These are phyloP conservation scores for Stemphylium vesicarium DNA, from an alignment of 2,329 filamentous ascomycete genomes.

Conservation along the genomic window DNA sequence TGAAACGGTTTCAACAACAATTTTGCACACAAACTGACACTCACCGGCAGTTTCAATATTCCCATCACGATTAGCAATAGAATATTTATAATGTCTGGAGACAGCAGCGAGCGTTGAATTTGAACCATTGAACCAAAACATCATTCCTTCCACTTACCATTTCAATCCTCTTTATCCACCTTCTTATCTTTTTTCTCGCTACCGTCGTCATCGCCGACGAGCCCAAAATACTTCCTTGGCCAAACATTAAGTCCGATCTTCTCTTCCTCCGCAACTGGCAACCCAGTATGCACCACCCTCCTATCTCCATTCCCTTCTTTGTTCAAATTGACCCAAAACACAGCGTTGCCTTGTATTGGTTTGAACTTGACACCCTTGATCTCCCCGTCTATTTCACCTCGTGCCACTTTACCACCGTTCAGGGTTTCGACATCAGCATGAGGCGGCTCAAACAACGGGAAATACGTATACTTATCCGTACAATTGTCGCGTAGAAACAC, in stretches of 20 bases:
- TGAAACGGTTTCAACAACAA: no score
- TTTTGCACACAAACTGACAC: no score
- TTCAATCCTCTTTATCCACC: conserved; percentile 7
- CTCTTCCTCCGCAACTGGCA: conserved; percentile 60
- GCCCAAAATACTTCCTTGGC: conserved; percentile 42
- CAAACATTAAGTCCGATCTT: conserved; percentile 69
- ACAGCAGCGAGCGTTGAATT: no score
- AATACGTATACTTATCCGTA: conserved; percentile 32
- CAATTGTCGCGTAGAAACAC: conserved; percentile 34
- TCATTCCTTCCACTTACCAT: conserved; percentile 20
- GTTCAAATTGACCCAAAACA: conserved; percentile 66
- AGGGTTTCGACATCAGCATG: conserved; percentile 7
- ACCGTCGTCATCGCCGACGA: not conserved
- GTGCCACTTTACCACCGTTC: conserved; percentile 20
- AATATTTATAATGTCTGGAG: no score
- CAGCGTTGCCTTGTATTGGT: conserved; percentile 61
- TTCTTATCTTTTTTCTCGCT: not conserved
- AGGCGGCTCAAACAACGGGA: conserved; percentile 24
- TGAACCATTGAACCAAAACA: no score
- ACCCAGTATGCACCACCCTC: conserved; percentile 62
- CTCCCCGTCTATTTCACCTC: conserved; percentile 23
- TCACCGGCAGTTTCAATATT: no score
- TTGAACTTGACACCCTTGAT: conserved; percentile 56
- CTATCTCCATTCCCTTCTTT: conserved; percentile 47
- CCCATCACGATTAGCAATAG: not conserved